Conservation (phyloP, 2,329 filamentous ascomycete genomes). For the Pestalotiopsis sp. region DNA sequence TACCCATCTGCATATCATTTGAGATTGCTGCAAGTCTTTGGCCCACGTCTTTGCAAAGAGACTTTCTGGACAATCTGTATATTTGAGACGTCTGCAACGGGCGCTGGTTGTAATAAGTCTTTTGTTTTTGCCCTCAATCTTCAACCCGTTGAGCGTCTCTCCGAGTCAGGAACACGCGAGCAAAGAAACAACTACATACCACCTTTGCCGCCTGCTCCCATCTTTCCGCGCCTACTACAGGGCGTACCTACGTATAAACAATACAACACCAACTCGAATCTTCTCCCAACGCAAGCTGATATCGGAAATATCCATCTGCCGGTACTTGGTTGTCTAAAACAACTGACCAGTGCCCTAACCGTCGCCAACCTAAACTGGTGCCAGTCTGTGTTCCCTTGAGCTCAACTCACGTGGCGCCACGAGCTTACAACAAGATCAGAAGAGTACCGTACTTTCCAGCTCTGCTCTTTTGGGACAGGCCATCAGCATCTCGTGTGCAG, state of each 20-base stretch:
- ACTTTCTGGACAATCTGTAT: not conserved
- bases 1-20: not conserved
- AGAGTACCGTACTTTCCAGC: not conserved
- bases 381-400: constrained; percentile 5
- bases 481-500: not conserved
- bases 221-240: not conserved
- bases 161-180: not conserved
- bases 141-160: not conserved
- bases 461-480: not conserved
- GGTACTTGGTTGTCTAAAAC: not conserved
- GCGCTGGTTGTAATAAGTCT: not conserved
- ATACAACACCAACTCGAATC: not conserved
- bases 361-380: not conserved
- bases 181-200: not conserved
- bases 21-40: not conserved
- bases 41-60: not conserved
- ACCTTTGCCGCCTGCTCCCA: not conserved
- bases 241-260: not conserved
- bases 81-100: not conserved
- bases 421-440: not conserved
- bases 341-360: not conserved
- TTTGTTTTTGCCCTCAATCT: not conserved
- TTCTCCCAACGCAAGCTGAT: not conserved
- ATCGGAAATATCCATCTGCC: not conserved
- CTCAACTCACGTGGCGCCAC: not conserved